Evolutionary conservation across 176 grass and related monocot genomes (phyloP), one percentile per base, ranked within the genome.

Genomic region (Bromus sterilis): DNA sequence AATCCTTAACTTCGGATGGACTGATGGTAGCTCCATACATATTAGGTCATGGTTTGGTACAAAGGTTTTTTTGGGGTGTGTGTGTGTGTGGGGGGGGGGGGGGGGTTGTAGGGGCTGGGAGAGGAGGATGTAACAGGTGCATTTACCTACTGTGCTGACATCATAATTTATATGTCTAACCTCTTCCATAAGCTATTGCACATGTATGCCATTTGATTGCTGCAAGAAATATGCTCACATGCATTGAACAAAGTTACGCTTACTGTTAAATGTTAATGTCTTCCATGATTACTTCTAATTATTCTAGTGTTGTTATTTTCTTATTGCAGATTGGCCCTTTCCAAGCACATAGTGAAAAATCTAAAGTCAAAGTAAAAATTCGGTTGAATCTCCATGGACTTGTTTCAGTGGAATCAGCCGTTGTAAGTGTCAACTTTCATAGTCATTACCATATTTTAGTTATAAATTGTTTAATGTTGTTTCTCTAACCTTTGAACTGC

Each of bases 381-480:
- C 79, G 89, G 39, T 82, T 99, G 80, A 95, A 95, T 93, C 91
- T 99, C 43, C 96, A 99, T 95, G 93, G 93, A 55, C 83, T 95
- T 63, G 77, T 99, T 90, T 90, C 80, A 75, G 91, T 95, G 16
- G 89, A 99, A 88, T 95, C 91, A 56, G 96, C 89, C 83, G 53
- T 78, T 72, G 96, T 99, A 82, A 95, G 93, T 85, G 53, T 79
- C 41, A 63, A 79, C 18, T 55, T 85, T 53, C 81, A 34, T 49
- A 81, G 51, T 80, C 58, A 58, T 60, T 70, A 23, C 11, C 28
- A 55, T 12, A 37, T 80, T 76, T 41, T 76, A 58, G 64, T 67
- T 42, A 82, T 37, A 43, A 69, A 11, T 65, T 77, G n/a, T 30
- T 66, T 64, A 12, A 13, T 40, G 6, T 56, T 62, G 43, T 31